Base-by-base conservation (phyloP, 2,329 filamentous ascomycete genomes). In the Aspergillus pseudoviridinutans region DNA sequence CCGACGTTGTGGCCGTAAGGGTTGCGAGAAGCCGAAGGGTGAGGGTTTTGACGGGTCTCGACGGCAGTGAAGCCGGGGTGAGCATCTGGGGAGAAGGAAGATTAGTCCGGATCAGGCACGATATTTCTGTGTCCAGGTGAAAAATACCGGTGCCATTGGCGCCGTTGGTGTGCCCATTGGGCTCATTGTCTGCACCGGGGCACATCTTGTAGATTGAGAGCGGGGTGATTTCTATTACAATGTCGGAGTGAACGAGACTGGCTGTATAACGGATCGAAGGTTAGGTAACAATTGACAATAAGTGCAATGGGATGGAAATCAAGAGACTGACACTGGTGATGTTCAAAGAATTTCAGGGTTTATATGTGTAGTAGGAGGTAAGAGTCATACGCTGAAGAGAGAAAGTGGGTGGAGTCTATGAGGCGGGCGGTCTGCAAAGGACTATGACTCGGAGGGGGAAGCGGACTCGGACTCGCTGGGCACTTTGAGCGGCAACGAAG, bases 21-120 rank as follows among this genome's bases (percentile, higher is more conserved):
- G 68, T 82, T 82, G 66, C 76, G 74, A 61, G 77, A 64, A 44
- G 68, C 61, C 60, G 73, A 70, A 52, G 79, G 78, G 66, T 81
- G 79, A 64, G 80, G 80, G 71, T 81, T 80, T 66, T 82, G 76
- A 56, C 73, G 75, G 64, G 80, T 82, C 68, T 82, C 70, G 62
- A 86, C 79, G 61, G 78, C 80, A 61, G 82, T 84, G 74, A 77
- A 86, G 66, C 83, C 83, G 58, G 78, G 72, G 64, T 82, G 81
- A 25, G 61, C 54, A 54, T 63, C 70, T 66, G 59, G 41, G 17
- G 6, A 42, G 6, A 35, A 47, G 27, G 59, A 28, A 61, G 53
- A 55, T 29, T 38, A 25, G 9, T 4, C 49, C 6, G 20, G 54
- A 27, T 12, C 27, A 38, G 12, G 17, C 28, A 28, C 4, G 22